Conservation (phyloP, 208 protist genomes). For the Phytomonas sp. region DNA sequence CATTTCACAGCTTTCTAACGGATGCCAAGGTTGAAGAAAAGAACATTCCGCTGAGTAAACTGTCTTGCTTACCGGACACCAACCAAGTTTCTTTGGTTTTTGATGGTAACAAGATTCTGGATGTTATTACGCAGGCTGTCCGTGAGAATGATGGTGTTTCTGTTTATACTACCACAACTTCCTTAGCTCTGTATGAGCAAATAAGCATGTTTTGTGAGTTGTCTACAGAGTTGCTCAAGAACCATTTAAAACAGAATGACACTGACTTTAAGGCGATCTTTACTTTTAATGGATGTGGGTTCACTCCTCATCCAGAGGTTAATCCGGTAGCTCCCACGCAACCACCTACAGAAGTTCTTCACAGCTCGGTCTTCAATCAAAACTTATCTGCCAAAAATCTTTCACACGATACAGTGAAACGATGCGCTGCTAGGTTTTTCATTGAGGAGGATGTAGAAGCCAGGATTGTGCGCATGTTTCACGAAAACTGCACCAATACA, state of each 20-base stretch:
- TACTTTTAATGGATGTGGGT: constrained; percentile 60
- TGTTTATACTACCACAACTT: constrained; percentile 64
- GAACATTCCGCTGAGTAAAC: constrained; percentile 34
- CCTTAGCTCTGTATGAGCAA: constrained; percentile 55
- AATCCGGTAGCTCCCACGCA: constrained; percentile 16
- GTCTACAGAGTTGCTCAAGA: constrained; percentile 15
- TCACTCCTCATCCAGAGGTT: constrained; percentile 21
- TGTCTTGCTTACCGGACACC: constrained; percentile 33
- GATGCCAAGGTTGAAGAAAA: constrained; percentile 62
- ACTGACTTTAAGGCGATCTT: constrained; percentile 36
- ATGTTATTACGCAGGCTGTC: constrained; percentile 56
- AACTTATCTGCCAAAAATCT: constrained; percentile 13
- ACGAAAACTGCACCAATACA: constrained; percentile 34
- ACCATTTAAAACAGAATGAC: constrained; percentile 11
- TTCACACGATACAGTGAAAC: constrained; percentile 27
- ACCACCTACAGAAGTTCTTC: constrained; percentile 13
- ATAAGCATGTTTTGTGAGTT: constrained; percentile 29
- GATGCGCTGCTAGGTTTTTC: constrained; percentile 43
- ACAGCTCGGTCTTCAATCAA: constrained; percentile 9
- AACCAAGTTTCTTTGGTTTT: constrained; percentile 52
- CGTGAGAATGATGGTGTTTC: constrained; percentile 39
- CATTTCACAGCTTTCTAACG: constrained; percentile 46
- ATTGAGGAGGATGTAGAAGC: constrained; percentile 78
- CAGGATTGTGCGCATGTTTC: constrained; percentile 55
- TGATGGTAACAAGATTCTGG: constrained; percentile 78